These are phyloP conservation scores for Colletotrichum sp. DNA, from an alignment of 2,329 filamentous ascomycete genomes.

Conservation along the genomic window DNA sequence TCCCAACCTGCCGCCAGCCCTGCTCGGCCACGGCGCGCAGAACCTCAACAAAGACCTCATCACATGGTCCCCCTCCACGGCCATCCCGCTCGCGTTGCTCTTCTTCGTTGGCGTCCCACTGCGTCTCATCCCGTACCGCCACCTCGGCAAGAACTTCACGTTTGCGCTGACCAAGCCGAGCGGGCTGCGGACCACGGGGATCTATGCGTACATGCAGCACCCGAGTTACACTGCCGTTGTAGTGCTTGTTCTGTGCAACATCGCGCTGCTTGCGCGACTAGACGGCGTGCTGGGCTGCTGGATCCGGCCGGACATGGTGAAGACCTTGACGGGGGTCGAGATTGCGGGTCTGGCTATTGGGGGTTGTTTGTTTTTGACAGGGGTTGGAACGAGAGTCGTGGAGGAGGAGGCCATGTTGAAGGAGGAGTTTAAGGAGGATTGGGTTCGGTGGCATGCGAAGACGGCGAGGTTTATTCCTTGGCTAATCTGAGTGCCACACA, in stretches of 20 bases:
- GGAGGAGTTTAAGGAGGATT: conserved; percentile 49
- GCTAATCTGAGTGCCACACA: too few relatives aligned
- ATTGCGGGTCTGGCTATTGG: conserved; percentile 15
- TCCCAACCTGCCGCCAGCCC: conserved; percentile 25
- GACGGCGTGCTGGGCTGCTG: conserved; percentile 46
- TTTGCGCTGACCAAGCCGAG: conserved; percentile 54
- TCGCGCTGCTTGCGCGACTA: conserved; percentile 36
- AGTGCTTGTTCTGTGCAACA: conserved; percentile 35
- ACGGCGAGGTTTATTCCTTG: conserved; percentile 56
- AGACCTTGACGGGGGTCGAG: not conserved
- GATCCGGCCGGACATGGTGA: conserved; percentile 30
- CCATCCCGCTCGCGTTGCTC: conserved; percentile 37
- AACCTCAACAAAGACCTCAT: conserved; percentile 36
- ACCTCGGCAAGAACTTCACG: conserved; percentile 57
- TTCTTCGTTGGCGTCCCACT: conserved; percentile 28
- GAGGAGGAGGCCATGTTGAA: conserved; percentile 58
- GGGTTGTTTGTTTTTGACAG: conserved; percentile 24
- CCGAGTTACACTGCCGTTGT: conserved; percentile 54
- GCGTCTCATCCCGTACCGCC: conserved; percentile 42
- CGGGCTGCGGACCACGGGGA: conserved; percentile 47
- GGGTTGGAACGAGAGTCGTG: conserved; percentile 39
- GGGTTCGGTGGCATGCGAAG: conserved; percentile 51
- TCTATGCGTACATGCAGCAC: conserved; percentile 57
- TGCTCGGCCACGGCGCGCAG: conserved; percentile 29
- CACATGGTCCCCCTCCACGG: conserved; percentile 41